These are phyloP conservation scores for Xylariaceae sp. DNA, from an alignment of 2,329 filamentous ascomycete species.

Conservation along the genomic window DNA sequence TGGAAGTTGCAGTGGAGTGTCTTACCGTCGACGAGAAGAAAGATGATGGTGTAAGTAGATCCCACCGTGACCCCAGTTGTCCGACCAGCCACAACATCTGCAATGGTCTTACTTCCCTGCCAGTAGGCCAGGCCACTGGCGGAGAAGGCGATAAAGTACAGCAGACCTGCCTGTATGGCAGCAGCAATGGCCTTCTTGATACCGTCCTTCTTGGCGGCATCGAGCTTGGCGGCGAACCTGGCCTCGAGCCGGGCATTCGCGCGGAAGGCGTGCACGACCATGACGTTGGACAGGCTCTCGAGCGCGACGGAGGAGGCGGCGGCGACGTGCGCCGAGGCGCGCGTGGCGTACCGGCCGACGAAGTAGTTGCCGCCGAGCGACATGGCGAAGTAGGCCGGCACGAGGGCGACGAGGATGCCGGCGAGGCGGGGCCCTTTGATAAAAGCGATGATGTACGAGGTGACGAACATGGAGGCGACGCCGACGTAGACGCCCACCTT, in stretches of 20 bases:
- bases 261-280: constrained; percentile 48
- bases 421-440: constrained; percentile 50
- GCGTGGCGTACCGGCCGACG: constrained; percentile 35
- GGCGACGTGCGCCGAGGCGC: constrained; percentile 38
- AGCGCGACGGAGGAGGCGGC: constrained; percentile 48
- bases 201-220: constrained; percentile 36
- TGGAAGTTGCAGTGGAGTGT: constrained; percentile 12
- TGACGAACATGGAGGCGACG: constrained; percentile 51
- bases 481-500: constrained; percentile 54
- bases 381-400: constrained; percentile 51
- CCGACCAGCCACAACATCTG: constrained; percentile 28
- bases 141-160: constrained; percentile 59
- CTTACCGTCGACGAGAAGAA: constrained; percentile 53
- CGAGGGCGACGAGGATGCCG: constrained; percentile 47
- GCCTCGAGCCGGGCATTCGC: constrained; percentile 43
- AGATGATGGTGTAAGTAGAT: constrained; percentile 55
- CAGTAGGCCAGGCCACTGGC: constrained; percentile 60
- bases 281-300: constrained; percentile 44
- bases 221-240: constrained; percentile 42
- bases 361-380: constrained; percentile 43
- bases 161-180: constrained; percentile 51
- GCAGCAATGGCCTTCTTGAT: constrained; percentile 49
- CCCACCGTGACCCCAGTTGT: constrained; percentile 31
- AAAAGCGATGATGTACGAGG: constrained; percentile 54
- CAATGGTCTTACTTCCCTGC: constrained; percentile 47